Percentiles rank a stretch among this genome's conserved stretches.
phyloP scores from a whole-genome alignment of 2,329 filamentous ascomycete species.

The Alternaria sp. region DNA sequence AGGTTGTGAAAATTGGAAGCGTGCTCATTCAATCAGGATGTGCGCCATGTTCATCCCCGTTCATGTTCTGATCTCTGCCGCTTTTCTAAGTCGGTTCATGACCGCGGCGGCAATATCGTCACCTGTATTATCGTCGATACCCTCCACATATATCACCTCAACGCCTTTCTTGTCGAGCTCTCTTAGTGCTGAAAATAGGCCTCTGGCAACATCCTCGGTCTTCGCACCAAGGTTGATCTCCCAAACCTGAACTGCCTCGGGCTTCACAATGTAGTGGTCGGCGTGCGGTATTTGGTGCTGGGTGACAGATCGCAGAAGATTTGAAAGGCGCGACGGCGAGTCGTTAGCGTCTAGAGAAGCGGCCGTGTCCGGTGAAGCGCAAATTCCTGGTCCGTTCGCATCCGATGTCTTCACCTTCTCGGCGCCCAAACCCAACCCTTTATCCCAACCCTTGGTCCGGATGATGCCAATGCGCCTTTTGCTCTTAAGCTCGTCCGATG shows the following conservation, averaged over 20 bases:
- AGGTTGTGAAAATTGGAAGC: not conserved
- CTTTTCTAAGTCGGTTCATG: slow-evolving; percentile 60
- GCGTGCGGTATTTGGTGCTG: slow-evolving; percentile 44
- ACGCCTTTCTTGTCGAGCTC: slow-evolving; percentile 81
- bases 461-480: slow-evolving; percentile 51
- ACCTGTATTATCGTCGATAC: slow-evolving; percentile 70
- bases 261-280: slow-evolving; percentile 18
- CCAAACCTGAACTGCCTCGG: slow-evolving; percentile 51
- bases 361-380: slow-evolving; percentile 1
- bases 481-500: slow-evolving; percentile 34
- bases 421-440: slow-evolving; percentile 24
- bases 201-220: slow-evolving; percentile 78
- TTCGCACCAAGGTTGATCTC: slow-evolving; percentile 77
- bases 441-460: slow-evolving; percentile 36
- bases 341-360: not conserved
- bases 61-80: slow-evolving; percentile 45
- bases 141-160: slow-evolving; percentile 88
- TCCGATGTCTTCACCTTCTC: not conserved
- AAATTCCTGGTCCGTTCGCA: slow-evolving; percentile 17
- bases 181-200: slow-evolving; percentile 84
- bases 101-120: slow-evolving; percentile 79
- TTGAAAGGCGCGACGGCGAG: slow-evolving; percentile 24
- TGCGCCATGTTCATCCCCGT: not conserved
- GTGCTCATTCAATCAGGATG: not conserved
- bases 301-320: slow-evolving; percentile 43